phyloP scores from a whole-genome alignment of 495 filamentous ascomycete species.

The Aspergillus cavernicola region DNA sequence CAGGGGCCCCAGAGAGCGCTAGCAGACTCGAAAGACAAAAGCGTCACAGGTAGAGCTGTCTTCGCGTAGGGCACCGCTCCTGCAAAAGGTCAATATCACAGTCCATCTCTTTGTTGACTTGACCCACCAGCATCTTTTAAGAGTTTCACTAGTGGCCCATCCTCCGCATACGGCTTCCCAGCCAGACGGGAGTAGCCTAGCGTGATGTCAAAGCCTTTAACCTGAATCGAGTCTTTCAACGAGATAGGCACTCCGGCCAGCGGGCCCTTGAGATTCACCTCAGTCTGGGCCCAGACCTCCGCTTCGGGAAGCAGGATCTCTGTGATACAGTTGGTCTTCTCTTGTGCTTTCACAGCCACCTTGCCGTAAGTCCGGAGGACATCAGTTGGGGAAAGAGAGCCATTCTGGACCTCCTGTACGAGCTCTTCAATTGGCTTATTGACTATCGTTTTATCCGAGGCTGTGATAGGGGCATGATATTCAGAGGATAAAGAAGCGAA shows the following conservation, averaged over 20 bases:
- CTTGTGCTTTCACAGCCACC: slow-evolving; percentile 77
- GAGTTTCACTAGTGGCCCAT: slow-evolving; percentile 72
- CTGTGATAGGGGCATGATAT: slow-evolving; percentile 64
- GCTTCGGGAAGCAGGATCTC: slow-evolving; percentile 82
- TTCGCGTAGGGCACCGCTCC: slow-evolving; percentile 95
- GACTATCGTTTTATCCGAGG: slow-evolving; percentile 60
- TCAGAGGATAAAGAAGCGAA: slow-evolving; percentile 60
- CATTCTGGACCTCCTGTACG: slow-evolving; percentile 71
- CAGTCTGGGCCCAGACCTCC: slow-evolving; percentile 66
- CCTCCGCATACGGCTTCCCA: slow-evolving; percentile 57
- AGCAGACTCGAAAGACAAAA: slow-evolving; percentile 86
- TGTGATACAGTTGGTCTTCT: slow-evolving; percentile 86
- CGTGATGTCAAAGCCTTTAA: slow-evolving; percentile 81
- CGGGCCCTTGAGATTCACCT: slow-evolving; percentile 76
- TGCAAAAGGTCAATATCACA: slow-evolving; percentile 13
- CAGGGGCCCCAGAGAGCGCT: slow-evolving; percentile 87
- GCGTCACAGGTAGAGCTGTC: slow-evolving; percentile 87
- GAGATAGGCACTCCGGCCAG: slow-evolving; percentile 87
- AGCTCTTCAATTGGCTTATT: slow-evolving; percentile 72
- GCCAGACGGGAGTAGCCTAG: slow-evolving; percentile 77
- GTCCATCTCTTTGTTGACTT: not conserved
- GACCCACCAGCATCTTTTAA: slow-evolving; percentile 77
- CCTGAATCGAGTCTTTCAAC: slow-evolving; percentile 81
- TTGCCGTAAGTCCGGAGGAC: slow-evolving; percentile 89
- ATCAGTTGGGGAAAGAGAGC: slow-evolving; percentile 60